A percentile compares a stretch with the other conserved stretches of the same genome.
Conservation (phyloP, 305 asterid genomes). For the Fraxinus baroniana region DNA sequence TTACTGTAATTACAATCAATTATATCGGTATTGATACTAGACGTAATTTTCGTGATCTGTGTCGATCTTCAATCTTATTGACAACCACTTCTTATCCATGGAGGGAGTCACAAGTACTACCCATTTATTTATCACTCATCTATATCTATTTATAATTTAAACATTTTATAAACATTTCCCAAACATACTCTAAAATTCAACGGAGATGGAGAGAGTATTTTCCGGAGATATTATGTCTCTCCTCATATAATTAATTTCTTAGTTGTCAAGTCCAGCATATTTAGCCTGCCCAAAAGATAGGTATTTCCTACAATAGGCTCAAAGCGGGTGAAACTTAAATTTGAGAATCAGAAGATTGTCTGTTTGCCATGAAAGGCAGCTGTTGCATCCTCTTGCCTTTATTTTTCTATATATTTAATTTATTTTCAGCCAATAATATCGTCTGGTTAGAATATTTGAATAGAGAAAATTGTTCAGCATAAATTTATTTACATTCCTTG, state of each 20-base stretch:
- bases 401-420: background rate
- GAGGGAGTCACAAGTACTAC: background rate
- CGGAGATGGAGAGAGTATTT: constrained; percentile 1
- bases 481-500: background rate
- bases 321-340: background rate
- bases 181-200: background rate
- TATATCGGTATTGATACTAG: too few relatives aligned
- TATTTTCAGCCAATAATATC: background rate
- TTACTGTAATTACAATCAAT: too few relatives aligned
- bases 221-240: background rate
- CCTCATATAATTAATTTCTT: background rate
- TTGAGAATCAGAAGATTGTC: background rate
- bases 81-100: background rate
- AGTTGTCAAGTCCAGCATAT: background rate
- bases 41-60: too few relatives aligned
- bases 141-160: too few relatives aligned
- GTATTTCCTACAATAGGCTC: background rate
- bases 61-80: too few relatives aligned
- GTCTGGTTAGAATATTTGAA: background rate
- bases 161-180: background rate
- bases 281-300: background rate
- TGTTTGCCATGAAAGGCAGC: background rate
- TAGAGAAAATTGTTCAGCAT: constrained; percentile 13
- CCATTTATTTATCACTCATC: background rate
- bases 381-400: background rate